Evolutionary conservation across 495 filamentous ascomycete species (phyloP).

Genomic region (Neurospora sp.): DNA sequence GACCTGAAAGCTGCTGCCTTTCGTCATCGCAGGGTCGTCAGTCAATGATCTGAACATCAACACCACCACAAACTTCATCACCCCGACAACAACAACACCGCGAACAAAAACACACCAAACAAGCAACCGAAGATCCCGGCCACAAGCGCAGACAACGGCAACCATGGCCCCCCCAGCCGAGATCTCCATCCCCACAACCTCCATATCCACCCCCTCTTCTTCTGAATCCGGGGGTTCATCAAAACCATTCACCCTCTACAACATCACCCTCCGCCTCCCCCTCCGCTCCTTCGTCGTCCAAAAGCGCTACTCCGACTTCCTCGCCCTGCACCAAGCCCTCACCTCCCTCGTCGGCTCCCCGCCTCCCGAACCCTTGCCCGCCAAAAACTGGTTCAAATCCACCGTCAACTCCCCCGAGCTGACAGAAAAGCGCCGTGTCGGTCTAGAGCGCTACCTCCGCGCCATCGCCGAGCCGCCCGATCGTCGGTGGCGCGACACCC

Average conservation of each 20-base stretch:
- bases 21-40: neutral
- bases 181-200: conserved; percentile 72
- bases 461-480: conserved; percentile 70
- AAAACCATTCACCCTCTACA: conserved; percentile 85
- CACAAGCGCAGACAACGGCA: neutral
- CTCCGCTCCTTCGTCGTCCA: conserved; percentile 78
- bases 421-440: conserved; percentile 67
- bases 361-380: conserved; percentile 56
- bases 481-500: conserved; percentile 72
- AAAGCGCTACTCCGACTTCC: conserved; percentile 94
- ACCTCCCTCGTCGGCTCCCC: conserved; percentile 48
- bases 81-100: neutral
- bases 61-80: neutral
- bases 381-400: conserved; percentile 77
- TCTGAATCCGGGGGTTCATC: conserved; percentile 80
- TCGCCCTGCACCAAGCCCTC: conserved; percentile 61
- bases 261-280: conserved; percentile 79
- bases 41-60: neutral
- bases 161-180: conserved; percentile 67
- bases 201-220: conserved; percentile 39
- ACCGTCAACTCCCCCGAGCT: conserved; percentile 67
- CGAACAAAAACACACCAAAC: neutral
- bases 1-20: neutral
- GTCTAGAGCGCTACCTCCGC: conserved; percentile 71
- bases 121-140: neutral